Percentiles rank a stretch among this genome's conserved stretches.
These are phyloP conservation scores for Phytopythium oedochilum DNA, from an alignment of 352 stramenopile species.

Conservation along the genomic window DNA sequence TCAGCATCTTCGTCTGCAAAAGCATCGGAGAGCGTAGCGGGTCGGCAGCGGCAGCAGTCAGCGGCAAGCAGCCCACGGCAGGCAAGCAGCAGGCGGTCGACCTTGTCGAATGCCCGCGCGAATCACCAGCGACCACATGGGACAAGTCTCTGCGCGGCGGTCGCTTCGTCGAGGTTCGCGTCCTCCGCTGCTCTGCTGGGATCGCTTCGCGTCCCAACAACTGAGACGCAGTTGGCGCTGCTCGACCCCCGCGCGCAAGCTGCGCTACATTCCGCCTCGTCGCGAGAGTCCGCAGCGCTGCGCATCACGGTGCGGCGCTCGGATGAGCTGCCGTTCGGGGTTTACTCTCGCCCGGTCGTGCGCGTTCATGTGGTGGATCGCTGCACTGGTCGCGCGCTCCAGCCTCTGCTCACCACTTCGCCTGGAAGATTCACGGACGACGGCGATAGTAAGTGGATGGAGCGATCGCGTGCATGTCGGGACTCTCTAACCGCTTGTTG, in stretches of 20 bases:
- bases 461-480: background rate
- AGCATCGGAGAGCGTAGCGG: background rate
- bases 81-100: background rate
- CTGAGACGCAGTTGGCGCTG: slow-evolving; percentile 16
- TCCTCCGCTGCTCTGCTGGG: slow-evolving; percentile 26
- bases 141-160: slow-evolving; percentile 1
- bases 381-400: slow-evolving; percentile 41
- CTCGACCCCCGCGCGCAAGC: slow-evolving; percentile 4
- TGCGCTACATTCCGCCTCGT: background rate
- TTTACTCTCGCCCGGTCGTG: slow-evolving; percentile 35
- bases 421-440: background rate
- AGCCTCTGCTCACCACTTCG: slow-evolving; percentile 15
- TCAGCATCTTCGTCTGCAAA: background rate
- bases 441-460: background rate
- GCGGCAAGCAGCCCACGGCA: background rate
- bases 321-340: slow-evolving; percentile 49
- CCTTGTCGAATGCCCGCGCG: background rate
- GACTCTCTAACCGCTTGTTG: too few species aligned
- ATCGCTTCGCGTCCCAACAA: slow-evolving; percentile 21
- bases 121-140: background rate
- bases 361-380: slow-evolving; percentile 42
- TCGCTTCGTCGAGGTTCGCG: background rate
- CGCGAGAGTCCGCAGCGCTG: slow-evolving; percentile 8
- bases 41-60: background rate
- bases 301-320: slow-evolving; percentile 33